A percentile compares a stretch with the other conserved stretches of the same genome.
Conservation (phyloP, 768 basidiomycete species). For the Termitomyces heimii region DNA sequence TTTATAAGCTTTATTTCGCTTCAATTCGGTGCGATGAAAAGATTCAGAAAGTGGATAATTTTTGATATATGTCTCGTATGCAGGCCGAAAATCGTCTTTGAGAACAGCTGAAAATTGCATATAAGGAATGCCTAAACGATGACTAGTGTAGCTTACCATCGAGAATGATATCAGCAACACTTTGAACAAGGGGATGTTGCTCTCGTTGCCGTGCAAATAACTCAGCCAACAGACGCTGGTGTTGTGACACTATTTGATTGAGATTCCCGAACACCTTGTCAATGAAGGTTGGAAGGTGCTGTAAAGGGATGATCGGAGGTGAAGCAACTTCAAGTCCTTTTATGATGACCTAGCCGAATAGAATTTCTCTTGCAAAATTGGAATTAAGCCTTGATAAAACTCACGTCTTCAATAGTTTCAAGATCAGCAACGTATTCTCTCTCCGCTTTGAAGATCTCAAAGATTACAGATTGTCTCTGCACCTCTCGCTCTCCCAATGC, state of each 20-base stretch:
- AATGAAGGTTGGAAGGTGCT: conserved; percentile 59
- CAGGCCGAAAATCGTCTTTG: conserved; percentile 45
- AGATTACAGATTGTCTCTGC: conserved; percentile 79
- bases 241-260: conserved; percentile 56
- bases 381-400: conserved; percentile 5
- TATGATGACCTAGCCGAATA: conserved; percentile 59
- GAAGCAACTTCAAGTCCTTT: conserved; percentile 51
- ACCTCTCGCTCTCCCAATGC: conserved; percentile 74
- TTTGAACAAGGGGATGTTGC: conserved; percentile 78
- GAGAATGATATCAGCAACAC: conserved; percentile 81
- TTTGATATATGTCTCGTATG: conserved; percentile 81
- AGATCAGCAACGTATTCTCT: conserved; percentile 84
- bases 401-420: conserved; percentile 60
- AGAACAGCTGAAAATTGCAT: conserved; percentile 30
- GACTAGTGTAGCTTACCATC: conserved; percentile 44
- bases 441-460: conserved; percentile 89
- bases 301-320: conserved; percentile 59
- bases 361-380: not conserved
- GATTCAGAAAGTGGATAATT: conserved; percentile 86
- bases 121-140: not conserved
- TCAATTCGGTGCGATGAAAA: conserved; percentile 70
- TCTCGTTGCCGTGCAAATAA: conserved; percentile 81
- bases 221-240: conserved; percentile 60
- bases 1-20: conserved; percentile 60
- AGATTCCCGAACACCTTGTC: conserved; percentile 84